Percentiles rank a stretch among this genome's conserved stretches.
These are phyloP conservation scores for Symbiodinium pilosum DNA, from an alignment of 73 alveolate species.

Conservation along the genomic window DNA sequence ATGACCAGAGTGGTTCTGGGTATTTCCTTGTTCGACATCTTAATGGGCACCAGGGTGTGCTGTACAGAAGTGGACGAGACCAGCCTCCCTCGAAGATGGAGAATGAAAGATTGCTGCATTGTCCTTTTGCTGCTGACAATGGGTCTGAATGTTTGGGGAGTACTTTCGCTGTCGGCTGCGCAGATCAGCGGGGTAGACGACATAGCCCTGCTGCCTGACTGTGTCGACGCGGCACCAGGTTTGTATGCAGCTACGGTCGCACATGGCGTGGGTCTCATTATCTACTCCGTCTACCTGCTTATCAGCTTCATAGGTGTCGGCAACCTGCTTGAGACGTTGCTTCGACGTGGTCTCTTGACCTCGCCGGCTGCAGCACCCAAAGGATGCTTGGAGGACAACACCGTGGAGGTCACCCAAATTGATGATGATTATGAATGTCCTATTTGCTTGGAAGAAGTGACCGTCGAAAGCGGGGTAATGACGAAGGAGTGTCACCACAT, in stretches of 20 bases:
- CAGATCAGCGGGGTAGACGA: background rate
- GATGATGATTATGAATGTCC: conserved; percentile 85
- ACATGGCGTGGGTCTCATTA: conserved; percentile 50
- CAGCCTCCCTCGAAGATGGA: conserved; percentile 53
- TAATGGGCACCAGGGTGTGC: conserved; percentile 85
- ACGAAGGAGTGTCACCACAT: conserved; percentile 85
- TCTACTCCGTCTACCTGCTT: conserved; percentile 48
- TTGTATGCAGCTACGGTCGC: conserved; percentile 56
- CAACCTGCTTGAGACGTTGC: conserved; percentile 34
- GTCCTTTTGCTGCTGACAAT: conserved; percentile 31
- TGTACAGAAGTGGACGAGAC: conserved; percentile 52
- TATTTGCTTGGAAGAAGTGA: conserved; percentile 46
- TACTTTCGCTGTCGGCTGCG: conserved; percentile 47
- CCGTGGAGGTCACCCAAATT: conserved; percentile 20
- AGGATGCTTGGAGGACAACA: conserved; percentile 70
- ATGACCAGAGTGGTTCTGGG: conserved; percentile 67
- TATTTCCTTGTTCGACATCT: conserved; percentile 48
- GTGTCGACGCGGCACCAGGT: conserved; percentile 61
- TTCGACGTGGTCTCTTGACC: conserved; percentile 45
- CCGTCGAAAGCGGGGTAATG: conserved; percentile 34
- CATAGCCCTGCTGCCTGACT: conserved; percentile 1
- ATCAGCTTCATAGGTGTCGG: conserved; percentile 74
- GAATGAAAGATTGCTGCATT: conserved; percentile 65
- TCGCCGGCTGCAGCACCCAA: conserved; percentile 41
- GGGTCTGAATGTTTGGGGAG: conserved; percentile 85